Percentiles rank a stretch among this genome's conserved stretches.
Evolutionary conservation across 805 yeast genomes (phyloP).

Genomic region (Torulaspora quercuum): DNA sequence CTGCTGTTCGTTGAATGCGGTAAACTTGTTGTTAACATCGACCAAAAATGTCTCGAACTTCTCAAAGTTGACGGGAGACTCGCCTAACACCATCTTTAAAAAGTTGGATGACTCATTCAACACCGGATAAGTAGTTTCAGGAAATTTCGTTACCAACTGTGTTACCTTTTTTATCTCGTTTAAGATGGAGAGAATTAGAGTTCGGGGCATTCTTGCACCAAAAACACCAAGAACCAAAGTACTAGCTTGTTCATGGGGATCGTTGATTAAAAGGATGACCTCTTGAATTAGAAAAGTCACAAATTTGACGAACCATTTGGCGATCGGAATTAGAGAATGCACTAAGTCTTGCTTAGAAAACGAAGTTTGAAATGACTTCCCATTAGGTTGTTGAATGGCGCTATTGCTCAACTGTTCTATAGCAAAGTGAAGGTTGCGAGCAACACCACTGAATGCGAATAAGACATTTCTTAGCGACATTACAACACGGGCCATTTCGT

Average conservation of each 20-base stretch:
- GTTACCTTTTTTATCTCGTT: constrained; percentile 60
- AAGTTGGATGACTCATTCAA: constrained; percentile 34
- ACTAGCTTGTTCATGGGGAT: constrained; percentile 24
- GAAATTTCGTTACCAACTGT: constrained; percentile 53
- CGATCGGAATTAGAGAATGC: constrained; percentile 65
- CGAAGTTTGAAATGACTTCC: constrained; percentile 46
- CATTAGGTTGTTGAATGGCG: constrained; percentile 45
- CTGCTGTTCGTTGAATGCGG: constrained; percentile 33
- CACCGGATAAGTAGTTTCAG: constrained; percentile 47
- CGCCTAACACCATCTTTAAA: constrained; percentile 32
- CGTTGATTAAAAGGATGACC: constrained; percentile 45
- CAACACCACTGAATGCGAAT: constrained; percentile 37
- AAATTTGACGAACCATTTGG: constrained; percentile 83
- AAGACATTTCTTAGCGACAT: constrained; percentile 33
- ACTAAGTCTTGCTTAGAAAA: constrained; percentile 60
- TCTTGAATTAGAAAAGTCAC: constrained; percentile 73
- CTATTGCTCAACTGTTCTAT: constrained; percentile 35
- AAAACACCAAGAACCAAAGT: constrained; percentile 56
- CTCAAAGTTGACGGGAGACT: constrained; percentile 54
- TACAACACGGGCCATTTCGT: constrained; percentile 34
- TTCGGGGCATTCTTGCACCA: constrained; percentile 66
- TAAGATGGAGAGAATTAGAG: constrained; percentile 61
- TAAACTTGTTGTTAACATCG: constrained; percentile 47
- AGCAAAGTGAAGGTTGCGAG: constrained; percentile 37
- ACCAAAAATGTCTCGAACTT: constrained; percentile 57